These are phyloP conservation scores for Geotrichum fermentans DNA, from an alignment of 1,139 yeast genomes.

Conservation along the genomic window DNA sequence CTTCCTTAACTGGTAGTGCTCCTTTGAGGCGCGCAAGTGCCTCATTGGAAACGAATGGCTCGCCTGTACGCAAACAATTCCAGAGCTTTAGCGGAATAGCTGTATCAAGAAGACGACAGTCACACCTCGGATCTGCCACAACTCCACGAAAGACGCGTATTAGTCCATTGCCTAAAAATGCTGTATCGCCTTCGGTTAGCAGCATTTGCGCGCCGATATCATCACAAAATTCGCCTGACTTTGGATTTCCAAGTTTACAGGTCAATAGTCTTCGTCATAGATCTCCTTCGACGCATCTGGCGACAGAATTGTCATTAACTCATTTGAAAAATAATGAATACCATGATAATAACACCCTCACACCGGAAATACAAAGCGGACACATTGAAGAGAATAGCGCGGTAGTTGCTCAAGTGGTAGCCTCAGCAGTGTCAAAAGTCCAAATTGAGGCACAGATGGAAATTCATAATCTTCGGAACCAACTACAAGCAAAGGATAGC, in stretches of 20 bases:
- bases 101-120: not conserved
- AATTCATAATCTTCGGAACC: slow-evolving; percentile 15
- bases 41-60: not conserved
- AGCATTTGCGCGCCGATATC: too few species aligned
- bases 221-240: slow-evolving; percentile 4
- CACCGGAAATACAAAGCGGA: too few species aligned
- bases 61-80: not conserved
- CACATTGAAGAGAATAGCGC: too few species aligned
- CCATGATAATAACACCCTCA: too few species aligned
- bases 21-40: not conserved
- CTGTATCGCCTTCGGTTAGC: too few species aligned
- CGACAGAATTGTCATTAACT: too few species aligned
- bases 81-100: not conserved
- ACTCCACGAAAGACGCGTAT: not conserved
- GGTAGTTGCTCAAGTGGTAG: slow-evolving; percentile 18
- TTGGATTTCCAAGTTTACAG: slow-evolving; percentile 8
- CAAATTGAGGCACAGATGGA: slow-evolving; percentile 17
- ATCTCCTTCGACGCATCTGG: slow-evolving; percentile 1
- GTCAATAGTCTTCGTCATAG: not conserved
- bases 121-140: not conserved
- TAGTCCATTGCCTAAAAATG: too few species aligned
- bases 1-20: not conserved
- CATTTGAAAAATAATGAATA: too few species aligned
- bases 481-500: slow-evolving; percentile 23
- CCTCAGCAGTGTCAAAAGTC: slow-evolving; percentile 18